phyloP scores from a whole-genome alignment of 2,329 filamentous ascomycete species.

The Anisogramma anomala region DNA sequence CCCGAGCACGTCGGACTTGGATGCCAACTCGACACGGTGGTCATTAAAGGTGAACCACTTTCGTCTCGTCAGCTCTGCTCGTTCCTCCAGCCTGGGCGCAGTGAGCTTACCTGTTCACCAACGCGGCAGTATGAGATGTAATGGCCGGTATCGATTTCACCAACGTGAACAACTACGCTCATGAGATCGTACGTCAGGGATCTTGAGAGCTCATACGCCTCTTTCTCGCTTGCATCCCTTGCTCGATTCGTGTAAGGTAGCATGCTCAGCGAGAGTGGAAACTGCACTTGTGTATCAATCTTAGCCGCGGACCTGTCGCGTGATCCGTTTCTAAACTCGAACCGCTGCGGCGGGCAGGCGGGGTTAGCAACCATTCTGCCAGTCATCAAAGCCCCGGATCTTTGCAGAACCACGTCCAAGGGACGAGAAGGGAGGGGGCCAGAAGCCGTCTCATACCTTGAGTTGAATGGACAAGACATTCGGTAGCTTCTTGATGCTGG shows the following conservation, averaged over 20 bases:
- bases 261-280: slow-evolving; percentile 81
- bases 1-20: slow-evolving; percentile 71
- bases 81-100: background rate
- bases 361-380: background rate
- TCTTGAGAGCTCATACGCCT: slow-evolving; percentile 44
- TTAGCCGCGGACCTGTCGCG: slow-evolving; percentile 67
- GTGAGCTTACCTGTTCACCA: slow-evolving; percentile 51
- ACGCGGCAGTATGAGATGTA: slow-evolving; percentile 84
- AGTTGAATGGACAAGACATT: slow-evolving; percentile 87
- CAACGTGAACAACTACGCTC: slow-evolving; percentile 85
- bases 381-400: background rate
- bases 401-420: background rate
- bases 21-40: slow-evolving; percentile 76
- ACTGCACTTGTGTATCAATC: slow-evolving; percentile 75
- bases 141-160: slow-evolving; percentile 84
- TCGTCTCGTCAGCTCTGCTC: slow-evolving; percentile 12
- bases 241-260: slow-evolving; percentile 72
- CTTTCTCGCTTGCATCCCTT: slow-evolving; percentile 35
- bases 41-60: slow-evolving; percentile 96
- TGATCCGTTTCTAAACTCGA: slow-evolving; percentile 59
- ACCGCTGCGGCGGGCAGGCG: slow-evolving; percentile 32
- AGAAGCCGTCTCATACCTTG: slow-evolving; percentile 52
- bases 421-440: background rate
- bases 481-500: slow-evolving; percentile 73
- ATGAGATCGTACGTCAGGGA: slow-evolving; percentile 76